Base-by-base conservation (phyloP, 257 asterid genomes). In the Gentiana straminea region DNA sequence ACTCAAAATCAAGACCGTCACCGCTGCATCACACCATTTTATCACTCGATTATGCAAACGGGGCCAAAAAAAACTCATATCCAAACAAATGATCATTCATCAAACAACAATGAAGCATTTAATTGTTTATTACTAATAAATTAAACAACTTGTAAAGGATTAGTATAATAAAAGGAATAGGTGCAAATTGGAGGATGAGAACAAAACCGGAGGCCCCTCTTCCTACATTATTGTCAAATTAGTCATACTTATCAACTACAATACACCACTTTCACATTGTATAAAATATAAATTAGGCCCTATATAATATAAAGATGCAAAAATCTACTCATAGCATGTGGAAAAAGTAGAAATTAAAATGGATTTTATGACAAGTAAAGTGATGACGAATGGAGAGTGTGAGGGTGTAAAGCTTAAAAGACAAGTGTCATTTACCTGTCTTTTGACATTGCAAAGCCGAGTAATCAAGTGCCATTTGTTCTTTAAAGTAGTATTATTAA, bases 201-300 rank as follows among this genome's bases (percentile, higher is more conserved):
- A 52, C 68, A 68, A 58, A 56, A 6, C 50, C 49, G 47, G 37
- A 63, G 58, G 77, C 73, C 59, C 79, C 75, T 70, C 63, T 60
- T 51, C 63, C 35, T 52, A 54, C 64, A 60, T 51, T 66, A 36
- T 69, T 64, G 51, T 41, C 33, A 67, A 47, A 46, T 59, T 61
- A 59, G 45, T 69, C 59, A 50, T 65, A 52, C 76, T 67, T 74
- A 80, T 80, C 86, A 79, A 64, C 74, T 66, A 47, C 61, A 32
- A 64, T 33, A 63, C 66, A 61, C 57, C 70, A 70, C 45, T 62
- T 66, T 48, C 71, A 52, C 64, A 50, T 66, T 71, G 70, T 51
- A 55, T 35, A 2, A 33, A 24, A 45, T 54, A 53, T 57, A 15
- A 55, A 48, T 43, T 67, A 63, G 53, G 46, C 55, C 45, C 39